These are phyloP conservation scores for Coemansia nantahalensis DNA, from an alignment of 192 early-diverging fungal genomes.

Conservation along the genomic window DNA sequence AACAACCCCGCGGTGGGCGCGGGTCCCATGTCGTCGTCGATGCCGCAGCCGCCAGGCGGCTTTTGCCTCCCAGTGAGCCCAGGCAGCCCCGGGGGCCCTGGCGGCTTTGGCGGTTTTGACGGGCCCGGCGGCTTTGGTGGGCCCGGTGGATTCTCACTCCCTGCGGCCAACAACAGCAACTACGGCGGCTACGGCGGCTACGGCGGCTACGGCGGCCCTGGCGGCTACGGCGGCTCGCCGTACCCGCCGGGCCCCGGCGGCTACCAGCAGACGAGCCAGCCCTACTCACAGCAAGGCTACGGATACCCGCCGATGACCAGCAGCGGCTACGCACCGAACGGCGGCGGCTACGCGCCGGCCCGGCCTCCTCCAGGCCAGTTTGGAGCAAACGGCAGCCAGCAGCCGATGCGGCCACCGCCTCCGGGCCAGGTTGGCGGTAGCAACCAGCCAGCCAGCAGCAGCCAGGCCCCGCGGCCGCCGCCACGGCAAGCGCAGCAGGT, in stretches of 20 bases:
- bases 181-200: no score
- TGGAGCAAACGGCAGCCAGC: conserved; percentile 6
- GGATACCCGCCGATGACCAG: conserved; percentile 6
- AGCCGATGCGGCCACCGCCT: conserved; percentile 1
- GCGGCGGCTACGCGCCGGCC: conserved; percentile 1
- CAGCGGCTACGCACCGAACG: conserved; percentile 3
- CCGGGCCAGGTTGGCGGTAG: neutral
- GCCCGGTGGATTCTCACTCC: conserved; percentile 17
- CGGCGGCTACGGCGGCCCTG: no score
- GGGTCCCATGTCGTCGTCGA: conserved; percentile 12
- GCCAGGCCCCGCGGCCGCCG: conserved; percentile 4
- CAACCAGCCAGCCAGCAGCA: conserved; percentile 3
- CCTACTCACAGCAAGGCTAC: neutral
- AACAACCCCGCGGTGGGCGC: conserved; percentile 36
- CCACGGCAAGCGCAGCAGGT: neutral
- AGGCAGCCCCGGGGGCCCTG: no score
- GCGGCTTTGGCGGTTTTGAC: conserved; percentile 7
- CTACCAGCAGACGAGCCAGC: neutral
- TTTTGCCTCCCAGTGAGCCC: no score
- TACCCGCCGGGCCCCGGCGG: neutral
- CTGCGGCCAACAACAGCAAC: conserved; percentile 1
- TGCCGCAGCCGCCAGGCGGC: conserved; percentile 24
- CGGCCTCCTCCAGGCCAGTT: no score
- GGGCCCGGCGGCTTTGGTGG: conserved; percentile 14
- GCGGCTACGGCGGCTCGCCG: neutral